Evolutionary conservation across 345 rosid genomes (phyloP).

Genomic region (Eucalyptus grandis): DNA sequence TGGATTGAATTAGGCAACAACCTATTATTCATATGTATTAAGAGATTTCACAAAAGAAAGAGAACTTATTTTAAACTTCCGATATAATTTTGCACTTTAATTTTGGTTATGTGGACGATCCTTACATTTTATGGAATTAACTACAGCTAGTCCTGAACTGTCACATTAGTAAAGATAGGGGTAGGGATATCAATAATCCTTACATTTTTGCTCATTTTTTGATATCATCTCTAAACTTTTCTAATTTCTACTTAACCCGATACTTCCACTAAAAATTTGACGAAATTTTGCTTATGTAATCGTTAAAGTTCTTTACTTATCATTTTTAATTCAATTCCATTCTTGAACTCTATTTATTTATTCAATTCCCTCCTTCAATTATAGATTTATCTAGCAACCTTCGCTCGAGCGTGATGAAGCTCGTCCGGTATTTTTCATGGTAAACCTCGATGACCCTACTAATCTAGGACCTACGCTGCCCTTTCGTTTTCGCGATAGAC

Average conservation of each 20-base stretch:
- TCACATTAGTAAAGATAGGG: not conserved
- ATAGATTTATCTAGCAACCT: not conserved
- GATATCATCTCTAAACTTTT: not conserved
- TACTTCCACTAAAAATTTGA: not conserved
- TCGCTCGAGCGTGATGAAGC: not conserved
- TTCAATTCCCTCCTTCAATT: not conserved
- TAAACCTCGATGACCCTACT: not conserved
- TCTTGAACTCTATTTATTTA: not conserved
- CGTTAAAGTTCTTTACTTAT: not conserved
- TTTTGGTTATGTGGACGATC: not conserved
- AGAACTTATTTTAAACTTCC: not conserved
- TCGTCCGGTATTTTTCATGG: not conserved
- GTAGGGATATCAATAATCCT: fast-evolving
- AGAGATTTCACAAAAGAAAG: not conserved
- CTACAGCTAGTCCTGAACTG: fast-evolving
- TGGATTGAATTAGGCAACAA: not conserved
- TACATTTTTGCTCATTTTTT: not conserved
- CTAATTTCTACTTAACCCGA: not conserved
- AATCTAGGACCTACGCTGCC: not conserved
- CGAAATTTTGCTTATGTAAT: fast-evolving
- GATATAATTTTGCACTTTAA: not conserved
- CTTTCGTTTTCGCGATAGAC: not conserved
- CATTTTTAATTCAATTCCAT: not conserved
- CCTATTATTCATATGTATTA: not conserved
- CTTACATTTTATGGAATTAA: not conserved